Base-by-base conservation (phyloP, 495 filamentous ascomycete species). In the Hamigera avellanea region DNA sequence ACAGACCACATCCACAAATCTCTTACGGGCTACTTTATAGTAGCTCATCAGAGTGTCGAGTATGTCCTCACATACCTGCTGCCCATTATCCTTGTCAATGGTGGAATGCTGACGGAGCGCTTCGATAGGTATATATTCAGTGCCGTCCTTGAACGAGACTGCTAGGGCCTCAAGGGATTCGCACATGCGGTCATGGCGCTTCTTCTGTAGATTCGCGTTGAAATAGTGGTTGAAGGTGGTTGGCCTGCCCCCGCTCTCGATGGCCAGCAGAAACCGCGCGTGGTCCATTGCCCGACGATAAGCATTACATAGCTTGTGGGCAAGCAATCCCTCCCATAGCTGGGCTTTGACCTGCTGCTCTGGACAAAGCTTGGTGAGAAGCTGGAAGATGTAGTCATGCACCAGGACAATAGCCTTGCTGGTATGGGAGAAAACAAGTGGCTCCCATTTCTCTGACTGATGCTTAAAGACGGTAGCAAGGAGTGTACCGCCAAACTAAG, bases 21-120 rank as follows among this genome's bases (percentile, higher is more conserved):
- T 56, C 37, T 70, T 71, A 14, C 44, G 53, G 0, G 73, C 64
- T 0, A 80, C 71, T 29, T 70, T 69, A 56, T 82, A 81, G 47
- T 82, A 82, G 2, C 66, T 54, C 31, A 66, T 36, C 1, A 81
- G 50, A 12, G 70, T 66, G 39, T 81, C 71, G 32, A 80, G 72
- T 6, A 81, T 62, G 0, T 74, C 63, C 31, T 67, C 10, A 43
- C 21, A 60, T 40, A 4, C 16, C 43, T 8, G 40, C 32, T 18
- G 44, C 38, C 19, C 61, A n/a, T n/a, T n/a, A n/a, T n/a, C n/a
- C n/a, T n/a, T n/a, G n/a, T n/a, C n/a, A n/a, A n/a, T n/a, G n/a
- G n/a, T n/a, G n/a, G n/a, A n/a, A n/a, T n/a, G n/a, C n/a, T n/a
- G n/a, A n/a, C n/a, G n/a, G n/a, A n/a, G n/a, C n/a, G n/a, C n/a